These are phyloP conservation scores for Onygena corvina DNA, from an alignment of 2,329 filamentous ascomycete species.

Conservation along the genomic window DNA sequence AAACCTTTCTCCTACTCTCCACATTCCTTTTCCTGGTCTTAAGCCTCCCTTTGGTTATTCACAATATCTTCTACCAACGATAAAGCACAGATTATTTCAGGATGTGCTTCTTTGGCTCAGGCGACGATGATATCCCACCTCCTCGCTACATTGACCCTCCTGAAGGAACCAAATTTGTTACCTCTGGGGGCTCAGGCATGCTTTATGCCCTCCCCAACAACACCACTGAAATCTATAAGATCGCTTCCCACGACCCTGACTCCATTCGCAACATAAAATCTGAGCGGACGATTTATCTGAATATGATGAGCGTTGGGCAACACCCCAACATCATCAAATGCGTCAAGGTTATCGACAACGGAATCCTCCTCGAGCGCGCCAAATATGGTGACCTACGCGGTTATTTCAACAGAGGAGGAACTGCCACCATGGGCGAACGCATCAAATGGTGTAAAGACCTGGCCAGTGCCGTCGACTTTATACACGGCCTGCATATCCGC, in stretches of 20 bases:
- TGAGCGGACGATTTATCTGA: slow-evolving; percentile 5
- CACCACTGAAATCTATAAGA: not conserved
- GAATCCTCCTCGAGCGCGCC: slow-evolving; percentile 8
- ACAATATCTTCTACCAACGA: not conserved
- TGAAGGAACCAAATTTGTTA: slow-evolving; percentile 1
- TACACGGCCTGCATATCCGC: slow-evolving; percentile 5
- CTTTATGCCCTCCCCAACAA: not conserved
- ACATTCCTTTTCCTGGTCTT: not conserved
- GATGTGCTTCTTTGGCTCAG: not conserved
- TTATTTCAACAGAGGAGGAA: slow-evolving; percentile 8
- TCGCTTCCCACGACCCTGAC: slow-evolving; percentile 8
- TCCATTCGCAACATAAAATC: slow-evolving; percentile 5
- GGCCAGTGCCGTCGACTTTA: slow-evolving; percentile 8
- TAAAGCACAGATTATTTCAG: not conserved
- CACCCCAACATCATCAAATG: slow-evolving; percentile 9
- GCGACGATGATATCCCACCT: not conserved
- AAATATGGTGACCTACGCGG: slow-evolving; percentile 6
- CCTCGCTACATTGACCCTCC: slow-evolving; percentile 5
- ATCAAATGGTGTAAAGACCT: slow-evolving; percentile 8
- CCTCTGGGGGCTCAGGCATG: slow-evolving; percentile 2
- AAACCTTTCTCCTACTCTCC: not conserved
- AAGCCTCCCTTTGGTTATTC: not conserved
- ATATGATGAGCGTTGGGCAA: slow-evolving; percentile 1
- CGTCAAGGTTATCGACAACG: not conserved
- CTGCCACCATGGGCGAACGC: slow-evolving; percentile 5